A percentile compares a stretch with the other conserved stretches of the same genome.
phyloP scores from a whole-genome alignment of 1,284 basidiomycete genomes.

The Rhodotorula sp. region DNA sequence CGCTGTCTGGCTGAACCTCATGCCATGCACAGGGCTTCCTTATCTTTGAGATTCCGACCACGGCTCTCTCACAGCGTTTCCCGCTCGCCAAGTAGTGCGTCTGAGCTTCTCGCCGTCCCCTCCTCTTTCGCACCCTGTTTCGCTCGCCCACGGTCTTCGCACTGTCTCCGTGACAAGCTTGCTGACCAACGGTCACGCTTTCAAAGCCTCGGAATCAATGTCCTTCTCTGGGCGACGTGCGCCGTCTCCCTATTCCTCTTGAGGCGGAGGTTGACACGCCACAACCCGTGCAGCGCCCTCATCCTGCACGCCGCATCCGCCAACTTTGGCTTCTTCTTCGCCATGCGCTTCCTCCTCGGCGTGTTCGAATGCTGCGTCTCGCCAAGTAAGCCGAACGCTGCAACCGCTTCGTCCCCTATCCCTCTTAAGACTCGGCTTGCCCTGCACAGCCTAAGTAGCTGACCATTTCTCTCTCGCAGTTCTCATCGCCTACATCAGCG shows the following conservation, averaged over 20 bases:
- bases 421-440: too few species aligned
- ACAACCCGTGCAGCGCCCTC: constrained; percentile 50
- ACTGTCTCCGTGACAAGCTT: too few species aligned
- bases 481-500: constrained; percentile 65
- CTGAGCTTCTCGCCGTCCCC: not conserved
- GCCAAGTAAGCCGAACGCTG: constrained; percentile 54
- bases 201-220: constrained; percentile 57
- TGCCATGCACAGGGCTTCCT: constrained; percentile 39
- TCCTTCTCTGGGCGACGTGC: constrained; percentile 62
- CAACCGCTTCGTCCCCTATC: constrained; percentile 56
- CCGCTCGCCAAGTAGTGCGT: constrained; percentile 59
- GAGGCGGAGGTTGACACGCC: not conserved
- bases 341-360: constrained; percentile 64
- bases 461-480: constrained; percentile 44
- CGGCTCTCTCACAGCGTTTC: constrained; percentile 65
- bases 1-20: too few species aligned
- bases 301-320: constrained; percentile 57
- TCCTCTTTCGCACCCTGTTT: too few species aligned
- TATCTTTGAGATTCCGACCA: constrained; percentile 61
- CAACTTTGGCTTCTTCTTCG: constrained; percentile 41
- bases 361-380: constrained; percentile 50
- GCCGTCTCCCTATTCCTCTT: not conserved
- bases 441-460: constrained; percentile 47
- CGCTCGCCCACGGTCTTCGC: too few species aligned
- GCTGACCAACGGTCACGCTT: not conserved